Evolutionary conservation across 208 protist species (phyloP).

Genomic region (Crithidia brevicula): DNA sequence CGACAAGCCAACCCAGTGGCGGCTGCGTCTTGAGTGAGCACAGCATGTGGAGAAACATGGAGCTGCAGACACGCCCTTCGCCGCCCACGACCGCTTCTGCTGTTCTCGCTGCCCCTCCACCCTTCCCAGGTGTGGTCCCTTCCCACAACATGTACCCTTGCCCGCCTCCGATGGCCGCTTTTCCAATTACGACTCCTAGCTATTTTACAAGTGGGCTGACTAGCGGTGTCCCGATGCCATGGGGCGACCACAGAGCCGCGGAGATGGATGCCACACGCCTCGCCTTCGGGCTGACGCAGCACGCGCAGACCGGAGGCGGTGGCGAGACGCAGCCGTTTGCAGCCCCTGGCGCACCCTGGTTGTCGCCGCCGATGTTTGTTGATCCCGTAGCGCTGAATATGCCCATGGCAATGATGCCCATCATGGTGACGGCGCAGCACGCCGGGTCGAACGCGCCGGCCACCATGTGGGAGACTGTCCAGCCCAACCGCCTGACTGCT

Average conservation of each 20-base stretch:
- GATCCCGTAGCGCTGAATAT: neutral
- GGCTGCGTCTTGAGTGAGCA: neutral
- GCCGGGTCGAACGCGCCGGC: too few species aligned
- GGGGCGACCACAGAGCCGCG: neutral
- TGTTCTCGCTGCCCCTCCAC: neutral
- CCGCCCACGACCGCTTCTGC: neutral
- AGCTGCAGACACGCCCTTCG: neutral
- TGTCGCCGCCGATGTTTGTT: neutral
- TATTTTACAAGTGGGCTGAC: too few species aligned
- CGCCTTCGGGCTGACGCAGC: neutral
- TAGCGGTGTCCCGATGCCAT: constrained; percentile 4
- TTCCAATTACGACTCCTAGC: too few species aligned
- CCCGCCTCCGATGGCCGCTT: too few species aligned
- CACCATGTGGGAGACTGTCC: too few species aligned
- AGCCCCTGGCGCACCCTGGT: neutral
- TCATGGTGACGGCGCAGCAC: too few species aligned
- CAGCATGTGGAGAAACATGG: neutral
- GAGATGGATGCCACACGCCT: neutral
- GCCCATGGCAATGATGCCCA: neutral
- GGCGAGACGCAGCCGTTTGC: neutral
- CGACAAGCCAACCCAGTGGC: neutral
- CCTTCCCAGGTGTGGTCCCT: neutral
- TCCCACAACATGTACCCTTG: too few species aligned
- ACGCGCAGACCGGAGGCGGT: neutral
- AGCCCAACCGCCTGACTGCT: too few species aligned